Base-by-base conservation (phyloP, 148 eudicot genomes). In the Silene latifolia region DNA sequence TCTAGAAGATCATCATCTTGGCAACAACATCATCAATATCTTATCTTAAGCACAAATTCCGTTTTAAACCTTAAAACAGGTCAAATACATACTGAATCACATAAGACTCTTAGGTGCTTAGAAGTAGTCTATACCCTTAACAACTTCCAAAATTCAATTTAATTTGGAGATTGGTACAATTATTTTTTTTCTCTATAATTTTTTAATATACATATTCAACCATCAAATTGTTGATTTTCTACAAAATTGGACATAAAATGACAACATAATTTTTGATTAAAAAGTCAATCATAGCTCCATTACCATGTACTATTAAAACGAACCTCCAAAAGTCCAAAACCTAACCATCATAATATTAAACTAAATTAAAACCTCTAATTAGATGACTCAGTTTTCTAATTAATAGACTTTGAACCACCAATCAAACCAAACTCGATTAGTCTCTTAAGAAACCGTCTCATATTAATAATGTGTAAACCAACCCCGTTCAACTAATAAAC, bases 391-490 rank as follows among this genome's bases (percentile, higher is more conserved):
- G 27, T 29, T 23, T n/a, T 39, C 44, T 39, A 4, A 39, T 39
- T 39, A 39, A 39, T 20, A 1, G 64, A 21, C 64, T 60, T 20
- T 60, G 60, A 35, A 42, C 47, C n/a, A 56, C 60, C 74, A 56
- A 58, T 57, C 54, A 72, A 54, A 58, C 59, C 54, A 73, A 44
- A 61, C 57, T 19, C 66, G 13, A 51, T 51, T 3, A 51, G 17
- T 51, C 17, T 51, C 14, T 12, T 51, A 1, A 12, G 4, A 51
- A 51, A 51, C 56, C 56, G 56, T 51, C 56, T 51, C 56, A 48
- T 11, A n/a, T n/a, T n/a, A n/a, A n/a, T n/a, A n/a, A n/a, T n/a
- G n/a, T n/a, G n/a, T n/a, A n/a, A n/a, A n/a, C n/a, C n/a, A n/a
- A n/a, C n/a, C n/a, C n/a, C n/a, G n/a, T n/a, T n/a, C n/a, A n/a